Evolutionary conservation across 169 alveolate genomes (phyloP).

Genomic region (Cytauxzoon felis): DNA sequence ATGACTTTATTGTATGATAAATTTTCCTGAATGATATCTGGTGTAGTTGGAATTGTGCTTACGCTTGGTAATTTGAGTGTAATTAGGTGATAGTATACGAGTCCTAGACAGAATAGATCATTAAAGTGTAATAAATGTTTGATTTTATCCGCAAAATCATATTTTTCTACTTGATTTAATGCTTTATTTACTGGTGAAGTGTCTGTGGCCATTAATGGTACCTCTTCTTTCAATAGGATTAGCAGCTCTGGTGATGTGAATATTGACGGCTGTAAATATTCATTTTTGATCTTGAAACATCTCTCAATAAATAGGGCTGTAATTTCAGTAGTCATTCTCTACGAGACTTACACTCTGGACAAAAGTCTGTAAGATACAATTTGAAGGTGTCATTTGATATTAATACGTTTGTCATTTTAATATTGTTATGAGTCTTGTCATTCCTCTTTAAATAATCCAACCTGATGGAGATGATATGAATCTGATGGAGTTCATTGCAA

Average conservation of each 20-base stretch:
- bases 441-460: background rate
- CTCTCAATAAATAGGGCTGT: conserved; percentile 21
- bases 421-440: conserved; percentile 14
- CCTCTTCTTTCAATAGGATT: background rate
- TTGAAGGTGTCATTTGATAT: conserved; percentile 16
- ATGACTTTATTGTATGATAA: conserved; percentile 10
- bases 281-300: conserved; percentile 8
- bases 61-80: too few relatives aligned
- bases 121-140: conserved; percentile 6
- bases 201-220: background rate
- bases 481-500: background rate
- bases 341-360: conserved; percentile 8
- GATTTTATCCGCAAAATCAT: conserved; percentile 9
- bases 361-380: conserved; percentile 11
- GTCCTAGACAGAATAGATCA: conserved; percentile 17
- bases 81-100: conserved; percentile 7
- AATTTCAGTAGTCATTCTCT: background rate
- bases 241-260: conserved; percentile 17
- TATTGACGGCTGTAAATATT: background rate
- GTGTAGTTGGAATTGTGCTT: conserved; percentile 9
- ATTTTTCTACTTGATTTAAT: background rate
- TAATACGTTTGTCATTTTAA: conserved; percentile 6
- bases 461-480: background rate
- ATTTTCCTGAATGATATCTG: background rate
- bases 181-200: background rate